A percentile compares a stretch with the other conserved stretches of the same genome.
phyloP scores from a whole-genome alignment of 306 rosid genomes.

The Benincasa hispida region DNA sequence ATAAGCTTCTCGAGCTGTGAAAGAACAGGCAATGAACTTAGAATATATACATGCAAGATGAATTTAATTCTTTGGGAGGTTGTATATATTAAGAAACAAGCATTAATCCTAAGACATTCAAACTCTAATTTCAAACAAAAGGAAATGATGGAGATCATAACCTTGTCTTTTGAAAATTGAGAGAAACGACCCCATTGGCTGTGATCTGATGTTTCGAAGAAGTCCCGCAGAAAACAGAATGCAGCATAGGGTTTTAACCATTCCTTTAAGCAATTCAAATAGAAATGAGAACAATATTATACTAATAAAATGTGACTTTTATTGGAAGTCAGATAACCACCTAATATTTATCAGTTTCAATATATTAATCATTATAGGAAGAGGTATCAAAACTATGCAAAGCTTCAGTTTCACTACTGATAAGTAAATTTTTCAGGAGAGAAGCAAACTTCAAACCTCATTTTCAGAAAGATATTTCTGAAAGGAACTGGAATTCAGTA shows the following conservation, averaged over 20 bases:
- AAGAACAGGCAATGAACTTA: conserved; percentile 5
- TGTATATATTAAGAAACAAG: neutral
- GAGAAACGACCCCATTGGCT: conserved; percentile 92
- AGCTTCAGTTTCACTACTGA: neutral
- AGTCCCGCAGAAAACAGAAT: conserved; percentile 86
- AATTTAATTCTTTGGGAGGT: neutral
- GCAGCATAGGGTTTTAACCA: conserved; percentile 97
- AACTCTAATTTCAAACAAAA: neutral
- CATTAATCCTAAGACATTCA: neutral
- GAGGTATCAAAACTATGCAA: neutral
- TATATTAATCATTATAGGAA: neutral
- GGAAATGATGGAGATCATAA: conserved; percentile 11
- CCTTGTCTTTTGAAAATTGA: conserved; percentile 60
- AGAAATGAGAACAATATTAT: conserved; percentile 10
- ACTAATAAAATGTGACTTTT: neutral
- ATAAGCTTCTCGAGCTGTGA: conserved; percentile 84
- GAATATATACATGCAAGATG: neutral
- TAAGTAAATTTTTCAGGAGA: neutral
- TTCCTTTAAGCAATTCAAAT: conserved; percentile 43
- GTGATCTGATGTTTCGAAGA: conserved; percentile 90
- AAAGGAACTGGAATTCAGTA: conserved; percentile 61
- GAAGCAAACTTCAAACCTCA: conserved; percentile 38
- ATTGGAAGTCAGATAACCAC: neutral
- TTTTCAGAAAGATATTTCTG: conserved; percentile 61
- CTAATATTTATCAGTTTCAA: neutral